Evolutionary conservation across 2,329 filamentous ascomycete genomes (phyloP).

Genomic region (Talaromyces islandicus): DNA sequence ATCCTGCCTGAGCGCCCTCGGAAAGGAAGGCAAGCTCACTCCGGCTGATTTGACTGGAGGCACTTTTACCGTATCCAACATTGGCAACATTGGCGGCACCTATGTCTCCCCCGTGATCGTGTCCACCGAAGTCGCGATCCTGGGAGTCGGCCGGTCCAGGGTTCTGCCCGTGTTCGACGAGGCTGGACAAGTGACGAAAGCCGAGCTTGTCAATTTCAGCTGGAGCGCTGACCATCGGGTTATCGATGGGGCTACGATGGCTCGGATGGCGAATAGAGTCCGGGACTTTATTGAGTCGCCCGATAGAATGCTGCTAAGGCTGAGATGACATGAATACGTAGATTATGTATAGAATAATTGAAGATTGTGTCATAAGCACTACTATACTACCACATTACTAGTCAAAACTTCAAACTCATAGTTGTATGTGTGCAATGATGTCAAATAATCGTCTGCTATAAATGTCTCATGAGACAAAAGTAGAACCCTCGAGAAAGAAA

Average conservation of each 20-base stretch:
- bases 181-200: conserved; percentile 58
- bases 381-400: not conserved
- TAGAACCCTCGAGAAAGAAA: not conserved
- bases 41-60: conserved; percentile 73
- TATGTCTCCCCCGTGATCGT: conserved; percentile 90
- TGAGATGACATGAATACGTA: conserved; percentile 50
- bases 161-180: conserved; percentile 71
- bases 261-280: conserved; percentile 78
- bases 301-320: conserved; percentile 76
- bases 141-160: conserved; percentile 78
- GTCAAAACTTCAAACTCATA: not conserved
- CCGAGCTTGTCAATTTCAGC: conserved; percentile 82
- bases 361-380: not conserved
- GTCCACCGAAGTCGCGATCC: conserved; percentile 81
- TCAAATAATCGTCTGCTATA: not conserved
- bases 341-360: not conserved
- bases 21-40: conserved; percentile 66
- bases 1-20: conserved; percentile 64
- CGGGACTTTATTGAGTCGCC: conserved; percentile 74
- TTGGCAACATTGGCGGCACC: conserved; percentile 88
- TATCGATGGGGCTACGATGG: conserved; percentile 91
- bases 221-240: conserved; percentile 96
- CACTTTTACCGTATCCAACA: conserved; percentile 94
- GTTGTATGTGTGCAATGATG: not conserved
- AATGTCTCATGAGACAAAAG: not conserved